phyloP scores from a whole-genome alignment of 176 grass and related monocot genomes.

The Eleusine coracana region DNA sequence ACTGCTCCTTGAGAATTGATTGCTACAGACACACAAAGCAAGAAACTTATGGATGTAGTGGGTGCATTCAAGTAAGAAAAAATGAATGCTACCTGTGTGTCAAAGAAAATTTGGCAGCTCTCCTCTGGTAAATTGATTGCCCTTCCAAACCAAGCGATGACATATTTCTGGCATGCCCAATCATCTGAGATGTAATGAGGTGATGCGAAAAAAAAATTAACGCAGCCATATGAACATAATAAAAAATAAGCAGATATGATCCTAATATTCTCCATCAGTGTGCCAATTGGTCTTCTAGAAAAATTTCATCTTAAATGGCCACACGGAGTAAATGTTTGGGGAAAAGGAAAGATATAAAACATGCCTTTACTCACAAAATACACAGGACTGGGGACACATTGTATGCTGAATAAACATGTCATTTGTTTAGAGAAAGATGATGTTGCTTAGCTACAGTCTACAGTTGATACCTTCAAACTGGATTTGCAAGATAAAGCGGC shows the following conservation, averaged over 20 bases:
- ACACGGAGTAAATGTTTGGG: neutral
- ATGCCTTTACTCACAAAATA: constrained; percentile 5
- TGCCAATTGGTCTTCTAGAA: constrained; percentile 10
- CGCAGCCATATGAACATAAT: constrained; percentile 2
- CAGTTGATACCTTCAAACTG: constrained; percentile 58
- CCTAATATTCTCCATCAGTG: constrained; percentile 14
- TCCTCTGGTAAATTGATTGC: constrained; percentile 75
- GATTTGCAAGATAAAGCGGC: constrained; percentile 49
- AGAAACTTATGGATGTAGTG: neutral
- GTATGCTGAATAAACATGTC: constrained; percentile 14
- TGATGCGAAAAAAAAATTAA: constrained; percentile 32
- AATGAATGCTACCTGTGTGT: constrained; percentile 54
- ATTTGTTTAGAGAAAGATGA: constrained; percentile 27
- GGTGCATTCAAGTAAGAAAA: constrained; percentile 3
- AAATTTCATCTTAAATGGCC: neutral
- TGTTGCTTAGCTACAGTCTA: constrained; percentile 29
- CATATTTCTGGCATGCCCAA: constrained; percentile 71
- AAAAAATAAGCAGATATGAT: constrained; percentile 21
- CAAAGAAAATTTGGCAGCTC: constrained; percentile 69
- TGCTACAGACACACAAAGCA: neutral
- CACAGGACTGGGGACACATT: constrained; percentile 1
- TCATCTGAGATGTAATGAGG: constrained; percentile 51
- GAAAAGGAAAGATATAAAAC: neutral
- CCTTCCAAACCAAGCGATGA: constrained; percentile 90
- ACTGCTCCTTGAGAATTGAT: constrained; percentile 12